Conservation (phyloP, 177 flowering plant species). For the Vitis hybrid region DNA sequence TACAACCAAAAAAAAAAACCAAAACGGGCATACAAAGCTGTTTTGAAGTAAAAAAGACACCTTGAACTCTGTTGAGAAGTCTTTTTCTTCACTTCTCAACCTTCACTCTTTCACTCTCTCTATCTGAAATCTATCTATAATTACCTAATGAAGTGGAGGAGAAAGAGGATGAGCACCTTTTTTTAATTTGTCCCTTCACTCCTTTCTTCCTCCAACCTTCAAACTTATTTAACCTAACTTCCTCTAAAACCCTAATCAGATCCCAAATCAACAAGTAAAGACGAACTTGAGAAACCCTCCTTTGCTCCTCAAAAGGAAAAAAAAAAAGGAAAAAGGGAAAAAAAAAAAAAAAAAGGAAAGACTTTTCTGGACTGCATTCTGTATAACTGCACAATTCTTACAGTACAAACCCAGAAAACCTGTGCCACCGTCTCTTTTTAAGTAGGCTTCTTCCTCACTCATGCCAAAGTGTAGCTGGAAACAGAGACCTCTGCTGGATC, state of each 20-base stretch:
- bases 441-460: constrained; percentile 9
- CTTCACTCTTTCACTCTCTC: constrained; percentile 16
- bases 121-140: constrained; percentile 21
- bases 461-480: constrained; percentile 63
- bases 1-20: constrained; percentile 21
- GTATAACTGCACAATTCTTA: constrained; percentile 59
- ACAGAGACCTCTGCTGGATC: constrained; percentile 64
- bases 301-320: not conserved
- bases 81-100: constrained; percentile 21
- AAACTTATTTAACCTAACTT: constrained; percentile 27
- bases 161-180: constrained; percentile 94
- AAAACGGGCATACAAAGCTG: constrained; percentile 10
- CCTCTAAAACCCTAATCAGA: constrained; percentile 22
- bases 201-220: constrained; percentile 62
- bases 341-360: constrained; percentile 10
- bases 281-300: constrained; percentile 2
- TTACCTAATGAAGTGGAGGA: constrained; percentile 38
- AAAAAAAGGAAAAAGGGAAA: constrained; percentile 9
- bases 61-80: constrained; percentile 20
- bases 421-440: constrained; percentile 6
- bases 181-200: constrained; percentile 68
- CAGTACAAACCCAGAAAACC: constrained; percentile 13
- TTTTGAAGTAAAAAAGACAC: constrained; percentile 19
- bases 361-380: constrained; percentile 27
- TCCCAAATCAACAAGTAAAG: constrained; percentile 25